Base-by-base conservation (phyloP, 805 yeast genomes). In the Candida silvatica region DNA sequence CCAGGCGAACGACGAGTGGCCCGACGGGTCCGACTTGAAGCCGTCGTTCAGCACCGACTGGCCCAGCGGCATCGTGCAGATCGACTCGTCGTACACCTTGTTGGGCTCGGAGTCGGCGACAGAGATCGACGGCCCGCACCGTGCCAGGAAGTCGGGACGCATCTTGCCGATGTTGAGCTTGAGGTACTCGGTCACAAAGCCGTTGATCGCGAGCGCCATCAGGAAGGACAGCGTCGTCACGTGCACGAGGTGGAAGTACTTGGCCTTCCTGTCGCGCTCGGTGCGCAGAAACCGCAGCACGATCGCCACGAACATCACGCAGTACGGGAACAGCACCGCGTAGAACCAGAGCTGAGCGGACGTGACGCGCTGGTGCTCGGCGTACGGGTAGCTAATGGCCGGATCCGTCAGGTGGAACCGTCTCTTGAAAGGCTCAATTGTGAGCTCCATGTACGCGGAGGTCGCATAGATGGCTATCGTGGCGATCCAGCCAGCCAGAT, bases 81-180 rank as follows among this genome's bases (percentile, higher is more conserved):
- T 41, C 2, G 47, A 44, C 6, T 46, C 30, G 20, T 49, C 47
- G 36, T 46, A 48, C 68, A 58, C 25, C 11, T 38, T 24, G 4
- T 29, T 11, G n/a, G 9, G 63, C 15, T 14, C 27, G 18, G 25
- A 11, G 6, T 15, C 9, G 39, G 28, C 58, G 58, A 36, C 58
- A 46, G 54, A 45, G 0, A 84, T 18, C 3, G 33, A 35, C 37
- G 55, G 52, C 26, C 69, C 60, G 56, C 97, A 88, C 44, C 97
- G 67, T 6, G 81, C 81, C 39, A 90, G 59, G 52, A 87, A 84
- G 58, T 88, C 97, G 0, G 97, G 97, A 45, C 97, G 69, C 36
- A 79, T 80, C 52, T 94, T 74, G 2, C 95, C 95, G 32, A 88
- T 73, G 67, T 80, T 71, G 48, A 78, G 71, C 61, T 90, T 88